Base-by-base conservation (phyloP, 202 grass and related monocot genomes). In the Elaeis oleifera region DNA sequence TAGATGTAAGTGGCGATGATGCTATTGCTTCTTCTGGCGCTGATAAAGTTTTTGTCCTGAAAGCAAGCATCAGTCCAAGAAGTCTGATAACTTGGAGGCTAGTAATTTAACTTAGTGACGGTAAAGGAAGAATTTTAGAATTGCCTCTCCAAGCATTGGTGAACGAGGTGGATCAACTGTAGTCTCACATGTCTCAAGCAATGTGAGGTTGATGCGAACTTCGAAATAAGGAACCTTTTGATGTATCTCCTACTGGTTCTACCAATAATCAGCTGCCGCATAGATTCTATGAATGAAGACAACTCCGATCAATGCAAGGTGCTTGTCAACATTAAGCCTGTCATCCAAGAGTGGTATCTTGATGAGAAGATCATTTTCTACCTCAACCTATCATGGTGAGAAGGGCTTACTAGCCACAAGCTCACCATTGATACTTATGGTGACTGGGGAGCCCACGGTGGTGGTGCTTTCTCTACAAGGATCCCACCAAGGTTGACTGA, bases 161-260 rank as follows among this genome's bases (percentile, higher is more conserved):
- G 79, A 76, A 49, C 36, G 49, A 69, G 63, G 16, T 69, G 58
- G 53, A 59, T 26, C 58, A 29, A 16, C 69, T 3, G 53, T 3
- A 16, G 26, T 56, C 3, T 48, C 66, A 65, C 61, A 23, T 82
- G 81, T 48, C 64, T 62, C 16, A 19, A 17, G 11, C 51, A 81
- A 74, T 61, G 68, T 61, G 68, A 51, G 53, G 60, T 49, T 56
- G 59, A 51, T 20, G 56, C 61, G 53, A 55, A 2, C 36, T 72
- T 76, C 60, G 76, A 66, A 63, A 60, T 61, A 61, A 85, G 61
- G 74, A 75, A 1, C 7, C 32, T 9, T 9, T 36, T 2, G 32
- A 36, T 6, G 32, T 36, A 29, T 72, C 58, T 74, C 71, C 81
- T 36, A 85, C 65, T 70, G 82, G 83, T 74, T 82, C 78, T 2